These are phyloP conservation scores for Backusella sp. DNA, from an alignment of 192 early-diverging fungal species.

Conservation along the genomic window DNA sequence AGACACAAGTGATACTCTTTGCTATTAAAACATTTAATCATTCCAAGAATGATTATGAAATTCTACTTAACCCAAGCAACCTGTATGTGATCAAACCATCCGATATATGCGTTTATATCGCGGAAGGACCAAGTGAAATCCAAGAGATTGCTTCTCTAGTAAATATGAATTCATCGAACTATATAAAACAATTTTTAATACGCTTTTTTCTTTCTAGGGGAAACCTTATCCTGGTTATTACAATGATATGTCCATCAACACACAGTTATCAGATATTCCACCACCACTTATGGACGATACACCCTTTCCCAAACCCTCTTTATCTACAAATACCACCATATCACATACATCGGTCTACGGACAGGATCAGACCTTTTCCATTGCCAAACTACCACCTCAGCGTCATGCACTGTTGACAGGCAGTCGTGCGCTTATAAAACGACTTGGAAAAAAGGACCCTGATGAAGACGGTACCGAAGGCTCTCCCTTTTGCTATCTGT, in stretches of 20 bases:
- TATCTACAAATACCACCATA: neutral
- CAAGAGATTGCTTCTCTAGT: slow-evolving; percentile 32
- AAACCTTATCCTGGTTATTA: neutral
- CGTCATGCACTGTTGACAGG: slow-evolving; percentile 20
- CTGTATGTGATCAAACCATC: slow-evolving; percentile 26
- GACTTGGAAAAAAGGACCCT: slow-evolving; percentile 1
- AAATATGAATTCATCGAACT: neutral
- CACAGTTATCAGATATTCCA: neutral
- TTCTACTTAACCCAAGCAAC: slow-evolving; percentile 59
- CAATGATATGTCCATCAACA: neutral
- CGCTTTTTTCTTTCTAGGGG: neutral
- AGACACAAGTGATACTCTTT: slow-evolving; percentile 49
- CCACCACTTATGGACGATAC: neutral
- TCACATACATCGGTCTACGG: neutral
- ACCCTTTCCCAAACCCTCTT: neutral
- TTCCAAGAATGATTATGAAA: slow-evolving; percentile 26
- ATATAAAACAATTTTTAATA: neutral
- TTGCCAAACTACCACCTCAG: neutral
- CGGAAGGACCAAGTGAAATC: slow-evolving; percentile 45
- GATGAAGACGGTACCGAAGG: neutral
- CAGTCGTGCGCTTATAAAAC: slow-evolving; percentile 7
- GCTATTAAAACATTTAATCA: slow-evolving; percentile 30
- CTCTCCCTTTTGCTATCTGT: slow-evolving; percentile 10
- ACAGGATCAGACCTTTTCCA: slow-evolving; percentile 1
- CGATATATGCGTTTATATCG: slow-evolving; percentile 55